phyloP scores from a whole-genome alignment of 495 filamentous ascomycete species.

The Aeminium ludgeri region DNA sequence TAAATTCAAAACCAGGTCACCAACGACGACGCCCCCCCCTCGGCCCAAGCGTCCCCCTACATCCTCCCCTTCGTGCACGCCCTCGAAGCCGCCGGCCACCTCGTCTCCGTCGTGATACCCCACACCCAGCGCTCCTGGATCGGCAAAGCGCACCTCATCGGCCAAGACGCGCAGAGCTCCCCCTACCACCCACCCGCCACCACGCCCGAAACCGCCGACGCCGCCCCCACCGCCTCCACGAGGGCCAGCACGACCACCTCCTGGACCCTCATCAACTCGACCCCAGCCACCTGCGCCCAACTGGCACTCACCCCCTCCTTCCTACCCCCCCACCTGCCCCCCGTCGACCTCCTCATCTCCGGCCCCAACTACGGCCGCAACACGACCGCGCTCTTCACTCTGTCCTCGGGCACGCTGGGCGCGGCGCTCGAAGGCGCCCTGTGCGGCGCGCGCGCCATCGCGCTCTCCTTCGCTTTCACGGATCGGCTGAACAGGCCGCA shows the following conservation, averaged over 20 bases:
- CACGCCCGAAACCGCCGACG: slow-evolving; percentile 31
- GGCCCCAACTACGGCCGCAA: slow-evolving; percentile 95
- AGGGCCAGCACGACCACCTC: slow-evolving; percentile 37
- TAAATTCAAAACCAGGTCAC: slow-evolving; percentile 35
- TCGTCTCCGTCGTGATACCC: slow-evolving; percentile 76
- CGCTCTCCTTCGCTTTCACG: slow-evolving; percentile 77
- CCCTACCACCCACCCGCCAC: slow-evolving; percentile 62
- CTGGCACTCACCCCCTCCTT: slow-evolving; percentile 83
- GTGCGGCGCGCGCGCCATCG: slow-evolving; percentile 59
- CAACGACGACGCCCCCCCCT: slow-evolving; percentile 95
- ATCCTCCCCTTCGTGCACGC: slow-evolving; percentile 68
- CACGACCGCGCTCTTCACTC: slow-evolving; percentile 77
- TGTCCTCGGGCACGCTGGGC: slow-evolving; percentile 78
- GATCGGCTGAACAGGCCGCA: slow-evolving; percentile 59
- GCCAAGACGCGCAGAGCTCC: slow-evolving; percentile 65
- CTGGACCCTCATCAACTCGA: slow-evolving; percentile 84
- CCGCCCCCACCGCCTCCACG: background rate
- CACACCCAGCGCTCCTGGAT: slow-evolving; percentile 94
- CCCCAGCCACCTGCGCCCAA: slow-evolving; percentile 74
- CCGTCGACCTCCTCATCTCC: slow-evolving; percentile 70
- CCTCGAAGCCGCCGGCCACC: slow-evolving; percentile 62
- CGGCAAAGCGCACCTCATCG: slow-evolving; percentile 88
- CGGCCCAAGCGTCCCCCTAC: slow-evolving; percentile 78
- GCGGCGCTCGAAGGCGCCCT: slow-evolving; percentile 86
- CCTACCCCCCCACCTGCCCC: slow-evolving; percentile 51